Conservation (phyloP, 495 filamentous ascomycete genomes). For the Cercophora sp. region DNA sequence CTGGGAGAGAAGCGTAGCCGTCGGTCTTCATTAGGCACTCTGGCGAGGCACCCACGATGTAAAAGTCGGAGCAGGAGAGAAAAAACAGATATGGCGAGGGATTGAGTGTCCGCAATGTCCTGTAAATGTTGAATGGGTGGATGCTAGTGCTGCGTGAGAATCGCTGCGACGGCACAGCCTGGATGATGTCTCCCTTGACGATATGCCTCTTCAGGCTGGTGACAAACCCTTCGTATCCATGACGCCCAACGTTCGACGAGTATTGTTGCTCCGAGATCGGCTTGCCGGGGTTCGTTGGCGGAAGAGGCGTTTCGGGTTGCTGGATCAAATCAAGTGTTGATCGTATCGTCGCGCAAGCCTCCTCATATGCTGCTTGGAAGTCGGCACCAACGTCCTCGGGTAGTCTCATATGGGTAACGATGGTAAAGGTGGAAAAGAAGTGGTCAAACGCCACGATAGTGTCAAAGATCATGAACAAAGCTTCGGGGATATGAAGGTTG, state of each 20-base stretch:
- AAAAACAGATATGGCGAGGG: conserved; percentile 97
- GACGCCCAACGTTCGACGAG: conserved; percentile 86
- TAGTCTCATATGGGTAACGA: conserved; percentile 81
- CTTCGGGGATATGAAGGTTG: conserved; percentile 81
- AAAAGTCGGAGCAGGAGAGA: conserved; percentile 83
- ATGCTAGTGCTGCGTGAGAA: conserved; percentile 83
- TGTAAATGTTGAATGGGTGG: conserved; percentile 98
- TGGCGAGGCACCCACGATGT: conserved; percentile 90
- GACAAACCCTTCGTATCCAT: conserved; percentile 86
- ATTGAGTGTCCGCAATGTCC: conserved; percentile 90
- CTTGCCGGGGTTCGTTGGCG: conserved; percentile 67
- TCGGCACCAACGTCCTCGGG: conserved; percentile 39
- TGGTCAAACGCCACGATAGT: conserved; percentile 94
- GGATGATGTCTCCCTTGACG: conserved; percentile 87
- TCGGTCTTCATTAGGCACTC: conserved; percentile 92
- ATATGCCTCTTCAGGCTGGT: conserved; percentile 81
- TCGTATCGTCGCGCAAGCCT: conserved; percentile 58
- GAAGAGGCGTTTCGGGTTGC: conserved; percentile 69
- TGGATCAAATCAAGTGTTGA: conserved; percentile 65
- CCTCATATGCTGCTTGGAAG: conserved; percentile 57
- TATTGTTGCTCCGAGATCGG: conserved; percentile 62
- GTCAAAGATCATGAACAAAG: conserved; percentile 95
- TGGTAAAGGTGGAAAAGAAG: conserved; percentile 85
- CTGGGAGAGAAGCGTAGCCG: conserved; percentile 27
- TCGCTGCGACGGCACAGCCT: conserved; percentile 91